Evolutionary conservation across 805 yeast genomes (phyloP).

Genomic region (Sugiyamaella valdiviana): DNA sequence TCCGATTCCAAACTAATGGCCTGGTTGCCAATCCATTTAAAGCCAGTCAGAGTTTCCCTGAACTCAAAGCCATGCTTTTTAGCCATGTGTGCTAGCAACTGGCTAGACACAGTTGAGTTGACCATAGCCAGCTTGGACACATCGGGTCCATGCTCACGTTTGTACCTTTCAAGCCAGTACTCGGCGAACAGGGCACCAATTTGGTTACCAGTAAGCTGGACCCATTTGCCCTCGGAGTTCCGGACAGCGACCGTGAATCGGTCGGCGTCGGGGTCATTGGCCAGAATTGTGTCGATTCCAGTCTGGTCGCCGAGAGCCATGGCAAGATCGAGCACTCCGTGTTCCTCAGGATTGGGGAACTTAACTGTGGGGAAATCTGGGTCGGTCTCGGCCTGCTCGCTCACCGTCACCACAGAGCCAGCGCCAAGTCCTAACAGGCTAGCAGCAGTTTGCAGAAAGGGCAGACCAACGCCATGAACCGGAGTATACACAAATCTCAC

Average conservation of each 20-base stretch:
- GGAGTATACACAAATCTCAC: constrained; percentile 73
- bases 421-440: constrained; percentile 34
- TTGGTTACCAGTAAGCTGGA: constrained; percentile 85
- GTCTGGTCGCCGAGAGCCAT: constrained; percentile 51
- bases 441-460: constrained; percentile 44
- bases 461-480: constrained; percentile 90
- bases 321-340: constrained; percentile 79
- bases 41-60: constrained; percentile 86
- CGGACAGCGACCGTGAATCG: constrained; percentile 78
- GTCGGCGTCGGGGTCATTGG: constrained; percentile 97
- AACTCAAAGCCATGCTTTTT: constrained; percentile 50
- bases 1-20: constrained; percentile 62
- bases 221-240: constrained; percentile 46
- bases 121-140: constrained; percentile 47
- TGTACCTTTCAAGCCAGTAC: constrained; percentile 41
- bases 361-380: constrained; percentile 79
- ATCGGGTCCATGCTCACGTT: constrained; percentile 13
- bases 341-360: constrained; percentile 95
- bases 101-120: constrained; percentile 91
- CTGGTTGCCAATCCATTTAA: constrained; percentile 94
- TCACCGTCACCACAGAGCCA: constrained; percentile 39
- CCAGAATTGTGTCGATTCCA: constrained; percentile 55
- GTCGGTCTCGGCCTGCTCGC: constrained; percentile 67
- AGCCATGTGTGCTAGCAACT: constrained; percentile 68
- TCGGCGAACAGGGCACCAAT: constrained; percentile 80